A percentile compares a stretch with the other conserved stretches of the same genome.
Evolutionary conservation across 805 yeast species (phyloP).

Genomic region (Pichia membranifaciens): DNA sequence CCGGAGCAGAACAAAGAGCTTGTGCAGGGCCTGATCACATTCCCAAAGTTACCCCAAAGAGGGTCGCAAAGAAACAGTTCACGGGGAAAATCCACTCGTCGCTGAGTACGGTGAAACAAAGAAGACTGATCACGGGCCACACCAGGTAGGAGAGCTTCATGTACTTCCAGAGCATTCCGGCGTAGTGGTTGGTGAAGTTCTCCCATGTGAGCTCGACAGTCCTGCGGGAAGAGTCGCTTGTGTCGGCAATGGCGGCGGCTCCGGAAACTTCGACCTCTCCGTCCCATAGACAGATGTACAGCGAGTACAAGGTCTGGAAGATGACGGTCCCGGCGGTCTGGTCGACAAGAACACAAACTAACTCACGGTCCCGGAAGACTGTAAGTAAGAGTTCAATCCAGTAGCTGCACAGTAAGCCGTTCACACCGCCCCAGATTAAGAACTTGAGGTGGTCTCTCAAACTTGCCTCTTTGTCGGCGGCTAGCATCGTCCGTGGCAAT

Average conservation of each 20-base stretch:
- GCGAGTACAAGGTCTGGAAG: constrained; percentile 47
- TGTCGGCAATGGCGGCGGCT: no score
- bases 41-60: constrained; percentile 45
- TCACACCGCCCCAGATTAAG: constrained; percentile 53
- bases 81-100: constrained; percentile 49
- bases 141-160: constrained; percentile 47
- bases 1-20: no score
- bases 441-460: constrained; percentile 38
- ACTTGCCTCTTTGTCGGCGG: constrained; percentile 4
- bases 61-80: constrained; percentile 49
- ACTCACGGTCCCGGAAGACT: constrained; percentile 29
- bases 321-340: constrained; percentile 50
- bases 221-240: no score
- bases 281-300: constrained; percentile 53
- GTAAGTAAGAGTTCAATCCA: constrained; percentile 48
- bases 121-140: constrained; percentile 54
- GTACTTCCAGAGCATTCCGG: constrained; percentile 38
- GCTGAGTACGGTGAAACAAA: constrained; percentile 45
- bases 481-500: not conserved
- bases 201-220: constrained; percentile 8
- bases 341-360: constrained; percentile 42
- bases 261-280: constrained; percentile 25
- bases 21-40: constrained; percentile 24
- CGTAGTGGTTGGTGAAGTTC: constrained; percentile 1
- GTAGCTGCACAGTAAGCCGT: constrained; percentile 45